A percentile compares a stretch with the other conserved stretches of the same genome.
These are phyloP conservation scores for Hippophae gyantsensis DNA, from an alignment of 306 rosid species.

Conservation along the genomic window DNA sequence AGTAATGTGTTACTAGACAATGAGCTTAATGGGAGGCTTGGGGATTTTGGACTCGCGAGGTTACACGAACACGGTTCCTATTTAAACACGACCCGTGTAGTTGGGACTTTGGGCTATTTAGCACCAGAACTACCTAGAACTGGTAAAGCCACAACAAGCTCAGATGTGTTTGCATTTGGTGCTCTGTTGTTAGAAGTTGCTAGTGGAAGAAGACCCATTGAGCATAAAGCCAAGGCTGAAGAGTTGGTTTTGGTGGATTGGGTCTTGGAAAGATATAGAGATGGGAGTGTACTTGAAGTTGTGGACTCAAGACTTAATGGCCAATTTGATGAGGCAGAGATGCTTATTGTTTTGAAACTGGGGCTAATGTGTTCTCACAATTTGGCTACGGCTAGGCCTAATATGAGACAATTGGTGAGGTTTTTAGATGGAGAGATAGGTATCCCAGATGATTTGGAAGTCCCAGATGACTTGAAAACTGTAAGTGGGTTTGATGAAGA, in stretches of 20 bases:
- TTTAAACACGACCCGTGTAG: conserved; percentile 71
- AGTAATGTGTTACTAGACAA: conserved; percentile 66
- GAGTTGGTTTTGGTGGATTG: conserved; percentile 67
- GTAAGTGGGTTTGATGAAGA: conserved; percentile 9
- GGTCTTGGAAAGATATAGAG: conserved; percentile 60
- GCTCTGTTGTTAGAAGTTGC: conserved; percentile 68
- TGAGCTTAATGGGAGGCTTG: conserved; percentile 61
- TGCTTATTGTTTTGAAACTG: conserved; percentile 42
- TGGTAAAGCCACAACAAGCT: conserved; percentile 56
- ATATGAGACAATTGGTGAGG: conserved; percentile 52
- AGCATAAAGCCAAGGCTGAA: conserved; percentile 41
- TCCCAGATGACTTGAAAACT: conserved; percentile 19
- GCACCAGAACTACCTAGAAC: conserved; percentile 80
- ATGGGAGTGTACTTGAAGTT: conserved; percentile 36
- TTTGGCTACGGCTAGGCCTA: conserved; percentile 40
- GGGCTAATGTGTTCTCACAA: conserved; percentile 62
- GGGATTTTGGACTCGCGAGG: conserved; percentile 75
- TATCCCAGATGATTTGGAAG: conserved; percentile 30
- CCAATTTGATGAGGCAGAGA: conserved; percentile 33
- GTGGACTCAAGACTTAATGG: conserved; percentile 49
- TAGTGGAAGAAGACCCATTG: conserved; percentile 67
- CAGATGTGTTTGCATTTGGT: conserved; percentile 72
- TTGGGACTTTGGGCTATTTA: conserved; percentile 70
- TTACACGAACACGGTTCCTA: conserved; percentile 72
- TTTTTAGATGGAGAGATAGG: conserved; percentile 55